Evolutionary conservation across 441 rosid genomes (phyloP), one percentile per base, ranked within the genome.

Genomic region (Macaranga tanarius): DNA sequence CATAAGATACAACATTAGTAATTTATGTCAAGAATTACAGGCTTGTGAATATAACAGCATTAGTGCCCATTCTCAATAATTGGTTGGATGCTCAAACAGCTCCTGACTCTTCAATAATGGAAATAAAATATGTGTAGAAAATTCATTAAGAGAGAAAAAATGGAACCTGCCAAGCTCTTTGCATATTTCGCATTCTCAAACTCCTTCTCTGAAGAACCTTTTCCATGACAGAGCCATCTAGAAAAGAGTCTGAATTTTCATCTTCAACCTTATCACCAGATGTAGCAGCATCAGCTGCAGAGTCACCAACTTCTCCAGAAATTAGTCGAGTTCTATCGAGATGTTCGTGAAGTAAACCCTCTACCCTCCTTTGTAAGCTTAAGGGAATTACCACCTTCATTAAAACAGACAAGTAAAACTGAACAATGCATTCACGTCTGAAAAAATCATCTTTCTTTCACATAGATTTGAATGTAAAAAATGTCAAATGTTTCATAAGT

Each of bases 151-250:
- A 55, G 1, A 26, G 28, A 73, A 67, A 34, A 25, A 58, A 65
- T 25, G 10, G 38, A 20, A 64, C 99, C 96, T 87, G 90, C 98
- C 98, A 95, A 74, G 90, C 79, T 86, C 95, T 89, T 83, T 91
- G 99, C 96, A 90, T 85, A 75, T 92, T 95, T 65, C 92, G 93
- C 90, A 92, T 84, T 65, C 89, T 93, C 86, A 95, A 81, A 78
- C 99, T 90, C 84, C 93, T 89, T 73, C 92, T 83, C 80, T 91
- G 97, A 77, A 92, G 95, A 79, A 92, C 91, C 84, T 86, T 95
- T 82, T 95, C 99, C 98, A 92, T 92, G 61, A 92, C 93, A 79
- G 98, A 95, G 31, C 80, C 86, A 77, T 95, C 98, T 6, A 92
- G 84, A 63, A 83, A 89, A 38, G 84, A 80, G 68, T 90, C 92